Evolutionary conservation across 129 eudicot genomes (phyloP), one percentile per base, ranked within the genome.

Genomic region (Tanacetum coccineum): DNA sequence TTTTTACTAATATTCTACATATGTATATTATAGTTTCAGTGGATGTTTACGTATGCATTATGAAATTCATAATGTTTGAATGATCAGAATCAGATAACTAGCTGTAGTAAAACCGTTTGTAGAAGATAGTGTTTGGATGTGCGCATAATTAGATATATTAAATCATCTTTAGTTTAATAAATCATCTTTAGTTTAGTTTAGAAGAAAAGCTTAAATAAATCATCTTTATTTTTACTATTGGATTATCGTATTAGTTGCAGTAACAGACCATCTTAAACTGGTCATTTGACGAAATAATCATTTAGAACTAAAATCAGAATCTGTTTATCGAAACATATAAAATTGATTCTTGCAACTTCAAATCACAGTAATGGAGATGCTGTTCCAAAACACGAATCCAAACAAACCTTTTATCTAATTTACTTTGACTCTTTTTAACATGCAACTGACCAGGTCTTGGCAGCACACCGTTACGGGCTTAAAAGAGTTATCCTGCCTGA

Each of bases 381-480:
- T 14, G 54, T 49, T 49, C 54, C 54, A 12, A 49, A 49, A 49
- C 8, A 36, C 19, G 12, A 13, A 49, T 49, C 19, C 54, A 49
- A 3, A 49, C n/a, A 13, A 6, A 21, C 17, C 55, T 3, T 55
- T 40, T 13, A 0, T 3, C 25, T 13, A 0, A 12, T 19, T 42
- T 57, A 22, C 30, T 13, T n/a, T n/a, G n/a, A 9, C 26, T 46
- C 21, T 74, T 17, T 54, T 54, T 10, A n/a, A 66, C 60, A 20
- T 58, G 15, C 61, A 20, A 53, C 30, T 51, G 30, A 52, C 64
- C 82, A 93, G 98, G 94, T 93, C 57, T 84, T 93, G 85, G 99
- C 99, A 15, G 99, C 99, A 53, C 99, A 93, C 76, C 95, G 99
- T 8, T 82, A 77, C 51, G 99, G 99, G 67, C 81, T 93, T 45